Percentiles rank a stretch among this genome's conserved stretches.
phyloP scores from a whole-genome alignment of 768 basidiomycete genomes.

The Auriculariales sp. region DNA sequence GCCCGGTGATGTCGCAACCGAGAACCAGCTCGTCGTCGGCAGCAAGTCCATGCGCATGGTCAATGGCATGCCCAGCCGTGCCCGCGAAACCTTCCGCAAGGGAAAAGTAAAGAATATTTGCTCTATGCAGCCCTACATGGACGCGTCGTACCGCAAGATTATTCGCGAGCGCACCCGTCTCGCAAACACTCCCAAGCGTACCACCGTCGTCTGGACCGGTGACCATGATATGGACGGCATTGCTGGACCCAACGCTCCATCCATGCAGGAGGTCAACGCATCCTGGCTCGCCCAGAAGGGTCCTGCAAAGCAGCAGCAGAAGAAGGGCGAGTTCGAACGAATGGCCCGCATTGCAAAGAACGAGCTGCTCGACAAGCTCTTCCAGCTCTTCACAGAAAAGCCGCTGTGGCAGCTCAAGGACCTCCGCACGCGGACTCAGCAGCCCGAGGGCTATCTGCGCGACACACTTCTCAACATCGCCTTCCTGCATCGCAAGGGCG shows the following conservation, averaged over 20 bases:
- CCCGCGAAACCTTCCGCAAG: conserved; percentile 25
- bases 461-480: conserved; percentile 70
- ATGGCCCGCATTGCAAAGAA: conserved; percentile 86
- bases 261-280: not conserved
- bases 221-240: conserved; percentile 55
- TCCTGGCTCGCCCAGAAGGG: no score
- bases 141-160: conserved; percentile 51
- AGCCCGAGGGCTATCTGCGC: conserved; percentile 78
- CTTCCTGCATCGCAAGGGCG: conserved; percentile 62
- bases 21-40: conserved; percentile 76
- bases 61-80: conserved; percentile 16
- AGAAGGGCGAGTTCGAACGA: conserved; percentile 67
- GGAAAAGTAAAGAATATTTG: conserved; percentile 75
- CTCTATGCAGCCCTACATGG: conserved; percentile 54
- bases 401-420: conserved; percentile 73
- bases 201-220: conserved; percentile 64
- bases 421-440: conserved; percentile 66
- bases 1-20: no score
- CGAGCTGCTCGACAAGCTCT: conserved; percentile 75
- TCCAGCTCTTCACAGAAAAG: conserved; percentile 59
- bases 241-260: conserved; percentile 1
- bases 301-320: conserved; percentile 25
- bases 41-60: conserved; percentile 53
- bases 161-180: conserved; percentile 52
- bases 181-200: conserved; percentile 50